Evolutionary conservation across 164 flowering plant genomes (phyloP), one percentile per base, ranked within the genome.

Genomic region (Piper longum): DNA sequence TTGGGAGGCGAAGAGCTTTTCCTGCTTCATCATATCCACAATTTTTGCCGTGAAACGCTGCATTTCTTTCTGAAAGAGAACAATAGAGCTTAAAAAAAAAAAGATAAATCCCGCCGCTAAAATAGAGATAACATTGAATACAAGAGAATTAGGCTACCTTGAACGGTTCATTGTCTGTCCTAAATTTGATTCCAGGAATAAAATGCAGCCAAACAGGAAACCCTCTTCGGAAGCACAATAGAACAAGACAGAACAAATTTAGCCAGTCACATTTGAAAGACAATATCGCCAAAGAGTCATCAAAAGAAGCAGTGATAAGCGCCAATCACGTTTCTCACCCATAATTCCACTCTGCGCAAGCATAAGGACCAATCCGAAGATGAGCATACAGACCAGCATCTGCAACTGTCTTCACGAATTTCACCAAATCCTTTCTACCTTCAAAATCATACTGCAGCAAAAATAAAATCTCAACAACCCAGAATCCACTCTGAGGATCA

Each of bases 121-220:
- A 60, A 8, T 54, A n/a, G 41, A 62, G 1, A 61, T 40, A 2
- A 54, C 26, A 11, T 44, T 17, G 36, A 26, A 26, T 4, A 26
- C 16, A 56, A 17, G 26, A 17, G 19, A 4, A 36, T n/a, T 18
- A 18, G 59, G 40, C 36, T 64, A 91, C 99, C 93, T 91, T 87
- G 80, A 85, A 95, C 4, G 97, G 97, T 69, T 76, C 89, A 60
- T 95, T 91, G 66, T 95, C 85, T 7, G 96, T 91, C 68, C 99
- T 82, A 41, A 95, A 72, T 74, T 82, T 7, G 17, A 95, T 83
- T 61, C 96, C 96, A 2, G 91, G 96, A 13, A 95, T 72, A 59
- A 86, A 91, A 79, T 91, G 97, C 85, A 95, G 64, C 99, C 99
- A 95, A 60, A 95, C 68, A 62, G 99, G 99, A 68, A 95, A 95